Base-by-base conservation (phyloP, 1,284 basidiomycete species). In the Ceratobasidium sp. region DNA sequence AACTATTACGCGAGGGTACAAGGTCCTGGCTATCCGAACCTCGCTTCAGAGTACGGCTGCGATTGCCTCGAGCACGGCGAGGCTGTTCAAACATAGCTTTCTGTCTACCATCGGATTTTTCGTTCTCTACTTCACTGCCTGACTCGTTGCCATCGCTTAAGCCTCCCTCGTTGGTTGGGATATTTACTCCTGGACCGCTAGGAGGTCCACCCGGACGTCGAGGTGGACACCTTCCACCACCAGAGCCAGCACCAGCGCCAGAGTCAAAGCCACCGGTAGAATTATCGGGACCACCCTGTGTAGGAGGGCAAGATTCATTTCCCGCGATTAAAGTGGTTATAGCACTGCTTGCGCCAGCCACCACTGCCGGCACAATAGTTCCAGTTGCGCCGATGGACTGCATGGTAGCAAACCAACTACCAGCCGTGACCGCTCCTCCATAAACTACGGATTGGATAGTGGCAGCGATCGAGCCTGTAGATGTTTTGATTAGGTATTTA, bases 381-480 rank as follows among this genome's bases (percentile, higher is more conserved):
- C 3, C 68, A n/a, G 68, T 71, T 28, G 68, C 56, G 0, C 68
- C 68, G 20, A 71, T 58, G 3, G 68, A 71, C 23, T 77, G 77
- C 35, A 67, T 51, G n/a, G 65, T 49, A 1, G 77, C 77, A 33
- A 75, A 77, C 31, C 47, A 26, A 20, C 73, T 75, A 2, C 77
- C 77, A 1, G 77, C 23, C 15, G 51, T 35, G 23, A 75, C 65
- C 6, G 73, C n/a, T 10, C 54, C 73, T 1, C 77, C 73, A 51
- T 75, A 77, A 20, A 68, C n/a, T 28, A 63, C 37, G 23, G 73
- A 67, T 45, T 77, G 77, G 8, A 77, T 64, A 3, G 42, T 28
- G 6, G 73, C 77, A 7, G 77, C 77, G 6, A 75, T 47, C 10
- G 77, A 75, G 5, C 73, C 77, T 77, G 37, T 45, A 17, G 49